phyloP scores from a whole-genome alignment of 179 eudicot species.

The Silene coronaria region DNA sequence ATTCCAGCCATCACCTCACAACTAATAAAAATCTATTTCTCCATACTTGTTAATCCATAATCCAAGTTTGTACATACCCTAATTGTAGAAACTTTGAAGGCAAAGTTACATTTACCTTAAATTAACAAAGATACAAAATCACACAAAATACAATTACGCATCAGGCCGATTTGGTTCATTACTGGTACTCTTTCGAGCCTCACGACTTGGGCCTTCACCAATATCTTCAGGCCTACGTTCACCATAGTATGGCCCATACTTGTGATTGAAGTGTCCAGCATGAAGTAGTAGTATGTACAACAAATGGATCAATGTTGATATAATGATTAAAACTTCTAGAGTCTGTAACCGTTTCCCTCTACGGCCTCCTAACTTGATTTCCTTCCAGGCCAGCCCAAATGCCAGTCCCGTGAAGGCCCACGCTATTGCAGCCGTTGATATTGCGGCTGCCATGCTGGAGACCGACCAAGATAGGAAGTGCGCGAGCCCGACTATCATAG shows the following conservation, averaged over 20 bases:
- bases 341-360: slow-evolving; percentile 65
- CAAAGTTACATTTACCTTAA: background rate
- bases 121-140: background rate
- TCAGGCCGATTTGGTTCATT: background rate
- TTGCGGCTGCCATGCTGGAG: slow-evolving; percentile 49
- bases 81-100: background rate
- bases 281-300: slow-evolving; percentile 52
- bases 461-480: slow-evolving; percentile 54
- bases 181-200: slow-evolving; percentile 14
- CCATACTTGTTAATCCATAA: background rate
- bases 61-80: background rate
- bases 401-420: slow-evolving; percentile 57
- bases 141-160: slow-evolving; percentile 21
- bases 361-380: slow-evolving; percentile 57
- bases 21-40: background rate
- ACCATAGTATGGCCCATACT: slow-evolving; percentile 39
- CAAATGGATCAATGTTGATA: slow-evolving; percentile 59
- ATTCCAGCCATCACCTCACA: background rate
- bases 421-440: slow-evolving; percentile 39
- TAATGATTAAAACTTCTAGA: slow-evolving; percentile 46
- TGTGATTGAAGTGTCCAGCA: slow-evolving; percentile 40
- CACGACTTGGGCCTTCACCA: slow-evolving; percentile 18
- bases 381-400: slow-evolving; percentile 77
- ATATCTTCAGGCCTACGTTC: background rate
- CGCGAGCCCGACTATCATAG: slow-evolving; percentile 40